Base-by-base conservation (phyloP, 2,329 filamentous ascomycete species). In the Hypoxylon sp. region DNA sequence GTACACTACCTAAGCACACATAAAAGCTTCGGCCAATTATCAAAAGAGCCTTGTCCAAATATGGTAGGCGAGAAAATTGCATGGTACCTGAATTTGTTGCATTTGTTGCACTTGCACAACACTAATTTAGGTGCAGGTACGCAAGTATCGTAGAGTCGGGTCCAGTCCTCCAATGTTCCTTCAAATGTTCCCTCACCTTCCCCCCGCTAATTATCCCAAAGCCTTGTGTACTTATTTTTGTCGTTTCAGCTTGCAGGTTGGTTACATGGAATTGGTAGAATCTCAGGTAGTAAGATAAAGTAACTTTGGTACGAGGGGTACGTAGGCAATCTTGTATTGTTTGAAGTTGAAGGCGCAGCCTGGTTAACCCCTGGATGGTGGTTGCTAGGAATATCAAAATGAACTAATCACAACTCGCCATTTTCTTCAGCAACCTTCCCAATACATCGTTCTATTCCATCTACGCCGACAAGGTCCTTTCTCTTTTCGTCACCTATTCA, bases 291-390 rank as follows among this genome's bases (percentile, higher is more conserved):
- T n/a, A 55, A 56, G 24, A n/a, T 2, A n/a, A 61, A 29, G 44
- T 56, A 46, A 19, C 31, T 47, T 35, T 33, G 2, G 46, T 29
- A 57, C n/a, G 47, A 33, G 13, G 13, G 31, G 47, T 62, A 59
- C 58, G 19, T 44, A 19, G 47, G 10, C 42, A 33, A 48, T 37
- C 35, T 24, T 44, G 44, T 62, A 35, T n/a, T 62, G 67, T 70
- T 70, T 70, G 67, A 70, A 50, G 60, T 70, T 8, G 22, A 55
- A 55, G 64, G 67, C 64, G 42, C 60, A 70, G 64, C 64, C 52
- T 29, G n/a, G 51, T 37, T 37, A 59, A 65, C 39, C 67, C 67
- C 65, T 58, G 61, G 39, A n/a, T 44, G 17, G 39, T 44, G 17
- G 46, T 55, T 65, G 47, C 52, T 37, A 22, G 39, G 67, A 52